Evolutionary conservation across 192 early-diverging fungal species (phyloP).

Genomic region (Phlyctochytrium bullatum): DNA sequence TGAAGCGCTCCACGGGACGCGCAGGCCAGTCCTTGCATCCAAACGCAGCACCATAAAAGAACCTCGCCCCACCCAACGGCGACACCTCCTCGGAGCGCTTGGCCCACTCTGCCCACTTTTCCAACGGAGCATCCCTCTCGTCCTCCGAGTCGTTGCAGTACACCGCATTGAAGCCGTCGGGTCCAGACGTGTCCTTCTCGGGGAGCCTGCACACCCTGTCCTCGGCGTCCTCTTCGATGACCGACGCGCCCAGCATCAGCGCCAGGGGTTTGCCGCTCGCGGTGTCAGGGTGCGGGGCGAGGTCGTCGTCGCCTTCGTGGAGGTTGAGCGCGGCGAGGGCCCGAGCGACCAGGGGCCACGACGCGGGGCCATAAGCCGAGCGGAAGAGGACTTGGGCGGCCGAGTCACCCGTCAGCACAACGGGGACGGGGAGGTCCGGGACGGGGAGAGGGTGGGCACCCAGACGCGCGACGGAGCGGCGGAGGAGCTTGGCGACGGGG

Average conservation of each 20-base stretch:
- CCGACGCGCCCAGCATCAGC: neutral
- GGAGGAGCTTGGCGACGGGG: conserved; percentile 6
- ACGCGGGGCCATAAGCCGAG: neutral
- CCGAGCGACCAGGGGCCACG: conserved; percentile 4
- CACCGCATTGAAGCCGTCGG: conserved; percentile 6
- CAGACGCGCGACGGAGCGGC: conserved; percentile 1
- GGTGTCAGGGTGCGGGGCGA: neutral
- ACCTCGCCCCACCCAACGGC: neutral
- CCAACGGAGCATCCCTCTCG: neutral
- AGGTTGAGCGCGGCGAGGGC: conserved; percentile 2
- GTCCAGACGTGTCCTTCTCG: neutral
- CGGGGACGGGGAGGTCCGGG: conserved; percentile 9
- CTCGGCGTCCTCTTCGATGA: neutral
- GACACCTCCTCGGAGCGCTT: conserved; percentile 1
- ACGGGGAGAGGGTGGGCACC: conserved; percentile 5
- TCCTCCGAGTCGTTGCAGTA: conserved; percentile 8
- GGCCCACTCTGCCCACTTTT: conserved; percentile 5
- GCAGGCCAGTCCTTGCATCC: conserved; percentile 35
- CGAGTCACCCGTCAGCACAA: conserved; percentile 2
- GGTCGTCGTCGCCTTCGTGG: neutral
- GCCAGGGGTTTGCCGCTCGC: neutral
- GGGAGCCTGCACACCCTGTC: neutral
- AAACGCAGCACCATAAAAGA: neutral
- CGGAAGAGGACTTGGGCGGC: conserved; percentile 5
- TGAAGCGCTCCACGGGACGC: conserved; percentile 30